These are phyloP conservation scores for Acacia melanoxylon DNA, from an alignment of 306 rosid genomes.

Conservation along the genomic window DNA sequence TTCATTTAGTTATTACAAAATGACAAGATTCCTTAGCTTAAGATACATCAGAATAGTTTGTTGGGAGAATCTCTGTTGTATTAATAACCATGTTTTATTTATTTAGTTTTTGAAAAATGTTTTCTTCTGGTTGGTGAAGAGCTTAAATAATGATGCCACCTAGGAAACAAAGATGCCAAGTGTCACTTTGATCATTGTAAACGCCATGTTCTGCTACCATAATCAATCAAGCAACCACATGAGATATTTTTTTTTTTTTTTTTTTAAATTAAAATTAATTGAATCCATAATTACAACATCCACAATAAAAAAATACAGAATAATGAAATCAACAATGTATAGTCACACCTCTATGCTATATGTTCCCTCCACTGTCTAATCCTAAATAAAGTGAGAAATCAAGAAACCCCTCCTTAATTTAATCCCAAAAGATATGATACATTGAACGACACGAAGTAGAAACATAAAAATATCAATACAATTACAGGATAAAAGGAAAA, in stretches of 20 bases:
- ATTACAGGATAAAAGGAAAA: neutral
- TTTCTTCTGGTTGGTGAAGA: constrained; percentile 27
- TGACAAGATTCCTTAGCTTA: constrained; percentile 33
- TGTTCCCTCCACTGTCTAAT: constrained; percentile 8
- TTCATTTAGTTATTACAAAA: neutral
- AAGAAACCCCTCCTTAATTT: constrained; percentile 4
- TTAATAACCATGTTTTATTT: neutral
- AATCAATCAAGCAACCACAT: constrained; percentile 33
- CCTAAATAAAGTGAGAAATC: neutral
- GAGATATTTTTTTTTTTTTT: neutral
- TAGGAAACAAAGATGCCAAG: constrained; percentile 15
- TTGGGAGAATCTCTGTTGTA: constrained; percentile 14
- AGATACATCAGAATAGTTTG: constrained; percentile 28
- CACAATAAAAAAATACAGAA: constrained; percentile 18
- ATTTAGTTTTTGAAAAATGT: neutral
- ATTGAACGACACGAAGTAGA: neutral
- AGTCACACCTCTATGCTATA: constrained; percentile 36
- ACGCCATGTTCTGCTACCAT: neutral
- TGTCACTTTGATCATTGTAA: constrained; percentile 17
- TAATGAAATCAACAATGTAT: constrained; percentile 22
- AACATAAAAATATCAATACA: neutral
- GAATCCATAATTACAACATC: constrained; percentile 47
- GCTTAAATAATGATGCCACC: constrained; percentile 23
- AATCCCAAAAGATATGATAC: constrained; percentile 18
- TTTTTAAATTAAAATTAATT: constrained; percentile 34